Percentiles rank a stretch among this genome's conserved stretches.
phyloP scores from a whole-genome alignment of 108 stramenopile species.

The Cyclotella choctawhatcheeana region DNA sequence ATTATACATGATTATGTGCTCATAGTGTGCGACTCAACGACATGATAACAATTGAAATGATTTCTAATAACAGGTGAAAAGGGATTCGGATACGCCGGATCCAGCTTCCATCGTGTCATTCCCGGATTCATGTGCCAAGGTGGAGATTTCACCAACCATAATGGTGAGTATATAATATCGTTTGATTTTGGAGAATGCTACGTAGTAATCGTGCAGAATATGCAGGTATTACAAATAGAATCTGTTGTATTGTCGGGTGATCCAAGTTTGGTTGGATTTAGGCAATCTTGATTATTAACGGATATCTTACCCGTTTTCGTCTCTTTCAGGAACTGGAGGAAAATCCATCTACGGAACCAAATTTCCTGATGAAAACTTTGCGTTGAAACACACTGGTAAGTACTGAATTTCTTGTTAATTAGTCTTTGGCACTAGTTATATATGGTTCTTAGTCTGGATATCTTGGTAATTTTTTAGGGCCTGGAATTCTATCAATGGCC shows the following conservation, averaged over 20 bases:
- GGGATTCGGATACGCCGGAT: slow-evolving; percentile 91
- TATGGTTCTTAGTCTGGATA: too few relatives aligned
- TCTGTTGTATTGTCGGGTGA: too few relatives aligned
- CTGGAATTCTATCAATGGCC: slow-evolving; percentile 87
- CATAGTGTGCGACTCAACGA: not conserved
- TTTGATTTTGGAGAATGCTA: not conserved
- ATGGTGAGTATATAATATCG: slow-evolving; percentile 19
- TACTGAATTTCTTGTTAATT: too few relatives aligned
- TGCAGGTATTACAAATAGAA: too few relatives aligned
- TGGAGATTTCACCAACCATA: slow-evolving; percentile 56
- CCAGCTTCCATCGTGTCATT: slow-evolving; percentile 94
- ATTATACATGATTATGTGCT: not conserved
- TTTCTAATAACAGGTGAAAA: slow-evolving; percentile 71
- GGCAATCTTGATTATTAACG: too few relatives aligned
- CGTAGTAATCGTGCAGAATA: too few relatives aligned
- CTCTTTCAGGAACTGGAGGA: slow-evolving; percentile 41
- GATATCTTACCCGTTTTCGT: not conserved
- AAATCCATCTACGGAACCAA: slow-evolving; percentile 57
- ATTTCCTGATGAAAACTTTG: slow-evolving; percentile 85
- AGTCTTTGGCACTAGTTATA: too few relatives aligned
- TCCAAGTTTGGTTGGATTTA: too few relatives aligned
- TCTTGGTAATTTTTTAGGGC: slow-evolving; percentile 28
- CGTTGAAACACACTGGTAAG: slow-evolving; percentile 58
- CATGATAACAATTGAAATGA: not conserved
- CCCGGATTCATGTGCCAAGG: slow-evolving; percentile 88